Evolutionary conservation across 176 grass and related monocot genomes (phyloP), one percentile per base, ranked within the genome.

Genomic region (Tillandsia fasciculata): DNA sequence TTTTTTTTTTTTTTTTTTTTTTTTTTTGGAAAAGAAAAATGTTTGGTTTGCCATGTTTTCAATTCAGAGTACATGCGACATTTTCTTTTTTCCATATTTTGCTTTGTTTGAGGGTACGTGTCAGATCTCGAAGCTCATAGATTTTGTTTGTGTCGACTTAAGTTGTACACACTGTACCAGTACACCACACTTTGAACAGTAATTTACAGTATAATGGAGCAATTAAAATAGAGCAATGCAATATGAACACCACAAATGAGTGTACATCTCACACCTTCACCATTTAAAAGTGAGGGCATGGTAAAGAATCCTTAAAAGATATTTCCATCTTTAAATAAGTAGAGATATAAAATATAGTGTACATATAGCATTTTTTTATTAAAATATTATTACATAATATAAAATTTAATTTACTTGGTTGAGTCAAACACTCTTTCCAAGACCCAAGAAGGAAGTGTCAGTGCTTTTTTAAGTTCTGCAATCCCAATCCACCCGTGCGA

Each of bases 31-130:
- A 50, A 26, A 29, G 29, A 15, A 27, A 26, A 2, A 57, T 15
- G 15, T 14, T 15, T 1, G 51, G 18, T 48, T 59, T 61, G 64
- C 26, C 71, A 63, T 64, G 61, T 18, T 56, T 72, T 72, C 67
- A 17, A 22, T 12, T 27, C 9, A 18, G 22, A 23, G 49, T 48
- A 64, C 65, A 51, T 56, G 52, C 22, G 26, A 64, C 71, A 64
- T 66, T 12, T 54, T 2, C 77, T 71, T 70, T 79, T 70, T 12
- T 4, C 70, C 14, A n/a, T 64, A 42, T 13, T 42, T 63, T 70
- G 12, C 57, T 79, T 53, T 78, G 27, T 72, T 79, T 17, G 54
- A 65, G 56, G 49, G 56, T 79, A 66, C 68, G 68, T 79, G 77
- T 51, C 68, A 72, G 53, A 49, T 63, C 33, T 52, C 48, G 52